Evolutionary conservation across 177 flowering plant species (phyloP), one percentile per base, ranked within the genome.

Genomic region (Vitis hybrid): DNA sequence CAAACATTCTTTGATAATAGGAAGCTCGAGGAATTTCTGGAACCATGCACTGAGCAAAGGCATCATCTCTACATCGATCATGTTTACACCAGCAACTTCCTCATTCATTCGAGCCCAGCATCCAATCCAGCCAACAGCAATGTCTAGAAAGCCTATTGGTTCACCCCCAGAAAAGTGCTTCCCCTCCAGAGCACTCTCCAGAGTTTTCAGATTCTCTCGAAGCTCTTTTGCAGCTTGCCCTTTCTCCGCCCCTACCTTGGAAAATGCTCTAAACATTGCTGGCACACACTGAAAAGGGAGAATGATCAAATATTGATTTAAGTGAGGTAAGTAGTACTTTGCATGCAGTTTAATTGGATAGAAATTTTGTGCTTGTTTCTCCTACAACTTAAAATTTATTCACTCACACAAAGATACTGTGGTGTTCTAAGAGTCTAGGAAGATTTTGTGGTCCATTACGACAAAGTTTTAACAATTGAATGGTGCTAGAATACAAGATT

Each of bases 51-150:
- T 50, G 9, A 82, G 74, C 74, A 67, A 29, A 31, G 73, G 74
- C 71, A 69, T 71, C 59, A 52, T 65, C 71, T 72, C 77, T 58
- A 67, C 66, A 58, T 78, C 75, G 31, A 76, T 54, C 34, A 79
- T 68, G 45, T 66, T 72, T 3, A 69, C 34, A 22, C 64, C 77
- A 2, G 51, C 61, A 54, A 74, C 55, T 57, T 82, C 75, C 76
- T 79, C 75, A 1, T 12, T 50, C 0, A 79, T 65, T 39, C 73
- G 26, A 29, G 31, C 68, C 79, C 76, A 76, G 26, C 26, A 59
- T 31, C 77, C 73, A 61, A 75, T 59, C 80, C 78, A 78, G 14
- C 80, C 84, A 60, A 16, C 63, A 14, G 71, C 74, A 67, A 76
- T 69, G 53, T 79, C 79, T 50, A 64, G 63, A 64, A 63, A 73